Evolutionary conservation across 768 basidiomycete species (phyloP).

Genomic region (Mycena venus): DNA sequence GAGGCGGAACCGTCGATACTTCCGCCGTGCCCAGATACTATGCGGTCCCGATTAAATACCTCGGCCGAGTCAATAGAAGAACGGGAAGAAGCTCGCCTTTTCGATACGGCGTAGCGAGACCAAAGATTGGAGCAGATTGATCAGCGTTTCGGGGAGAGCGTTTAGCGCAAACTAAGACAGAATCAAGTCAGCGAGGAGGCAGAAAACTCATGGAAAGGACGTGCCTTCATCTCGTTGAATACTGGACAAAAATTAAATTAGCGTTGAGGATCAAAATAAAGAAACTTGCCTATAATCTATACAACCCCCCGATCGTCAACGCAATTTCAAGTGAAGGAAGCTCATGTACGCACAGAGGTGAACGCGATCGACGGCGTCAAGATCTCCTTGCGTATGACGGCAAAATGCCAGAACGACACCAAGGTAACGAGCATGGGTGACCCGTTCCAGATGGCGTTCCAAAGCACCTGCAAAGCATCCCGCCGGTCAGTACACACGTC

Average conservation of each 20-base stretch:
- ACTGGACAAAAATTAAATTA: slow-evolving; percentile 54
- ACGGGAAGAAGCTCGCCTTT: slow-evolving; percentile 51
- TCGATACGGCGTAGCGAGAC: slow-evolving; percentile 93
- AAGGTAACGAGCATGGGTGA: slow-evolving; percentile 72
- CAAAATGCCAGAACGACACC: slow-evolving; percentile 78
- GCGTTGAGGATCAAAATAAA: background rate
- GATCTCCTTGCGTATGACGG: slow-evolving; percentile 75
- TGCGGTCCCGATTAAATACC: background rate
- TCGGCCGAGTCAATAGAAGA: background rate
- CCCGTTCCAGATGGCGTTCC: slow-evolving; percentile 64
- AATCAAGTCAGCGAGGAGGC: background rate
- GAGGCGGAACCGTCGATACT: slow-evolving; percentile 71
- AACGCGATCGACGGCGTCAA: slow-evolving; percentile 91
- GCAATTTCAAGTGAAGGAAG: background rate
- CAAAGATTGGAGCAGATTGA: slow-evolving; percentile 88
- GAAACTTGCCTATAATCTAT: slow-evolving; percentile 54
- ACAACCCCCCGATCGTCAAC: background rate
- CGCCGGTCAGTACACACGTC: background rate
- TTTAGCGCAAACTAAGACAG: slow-evolving; percentile 75
- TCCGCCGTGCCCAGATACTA: slow-evolving; percentile 81
- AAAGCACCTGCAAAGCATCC: slow-evolving; percentile 49
- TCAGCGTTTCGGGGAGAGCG: slow-evolving; percentile 91
- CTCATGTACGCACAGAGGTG: slow-evolving; percentile 65
- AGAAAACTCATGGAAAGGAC: background rate
- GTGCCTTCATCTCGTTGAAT: slow-evolving; percentile 82